Conservation (phyloP, 352 stramenopile species). For the Globisporangium megalacanthum region DNA sequence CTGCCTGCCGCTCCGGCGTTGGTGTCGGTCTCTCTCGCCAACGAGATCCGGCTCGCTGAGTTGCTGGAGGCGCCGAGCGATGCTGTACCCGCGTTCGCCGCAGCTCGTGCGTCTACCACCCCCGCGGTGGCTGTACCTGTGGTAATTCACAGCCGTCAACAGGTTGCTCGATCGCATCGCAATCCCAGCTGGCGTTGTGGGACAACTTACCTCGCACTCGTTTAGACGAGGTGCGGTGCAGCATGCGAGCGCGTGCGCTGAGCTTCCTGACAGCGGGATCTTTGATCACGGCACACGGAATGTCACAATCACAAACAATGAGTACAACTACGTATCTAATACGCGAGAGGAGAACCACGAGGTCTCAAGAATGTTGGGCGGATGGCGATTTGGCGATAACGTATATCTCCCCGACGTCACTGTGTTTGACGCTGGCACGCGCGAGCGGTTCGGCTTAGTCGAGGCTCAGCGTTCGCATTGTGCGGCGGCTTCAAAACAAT, state of each 20-base stretch:
- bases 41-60: not conserved
- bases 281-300: no score
- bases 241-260: no score
- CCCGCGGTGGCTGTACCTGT: not conserved
- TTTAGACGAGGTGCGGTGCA: no score
- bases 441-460: not conserved
- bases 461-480: slow-evolving; percentile 1
- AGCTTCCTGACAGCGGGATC: no score
- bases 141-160: not conserved
- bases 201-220: not conserved
- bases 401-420: not conserved
- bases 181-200: not conserved
- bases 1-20: not conserved
- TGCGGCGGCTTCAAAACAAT: not conserved
- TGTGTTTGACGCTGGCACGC: not conserved
- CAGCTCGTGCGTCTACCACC: not conserved
- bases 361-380: no score
- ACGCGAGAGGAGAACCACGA: no score
- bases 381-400: not conserved
- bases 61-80: not conserved
- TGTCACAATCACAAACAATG: no score
- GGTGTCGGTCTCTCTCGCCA: not conserved
- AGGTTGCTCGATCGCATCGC: slow-evolving; percentile 2
- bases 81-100: no score
- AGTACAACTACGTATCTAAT: no score